Evolutionary conservation across 768 basidiomycete genomes (phyloP), one percentile per base, ranked within the genome.

Genomic region (Pisolithus tinctorius): DNA sequence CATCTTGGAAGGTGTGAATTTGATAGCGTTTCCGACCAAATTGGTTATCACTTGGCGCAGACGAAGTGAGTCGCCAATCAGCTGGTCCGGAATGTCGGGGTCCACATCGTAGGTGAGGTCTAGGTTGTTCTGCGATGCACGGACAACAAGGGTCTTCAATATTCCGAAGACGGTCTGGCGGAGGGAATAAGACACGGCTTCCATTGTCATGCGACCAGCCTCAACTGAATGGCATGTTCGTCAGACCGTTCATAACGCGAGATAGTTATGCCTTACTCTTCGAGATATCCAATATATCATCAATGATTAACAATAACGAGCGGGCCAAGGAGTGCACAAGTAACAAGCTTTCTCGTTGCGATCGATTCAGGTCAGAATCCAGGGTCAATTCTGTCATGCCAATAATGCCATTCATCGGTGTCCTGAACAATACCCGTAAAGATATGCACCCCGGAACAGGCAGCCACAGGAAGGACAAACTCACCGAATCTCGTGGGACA

Each of bases 351-450:
- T 98, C 96, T 54, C 95, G 75, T 68, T 98, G 96, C 37, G 89
- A 88, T 56, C 95, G 73, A 54, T 93, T 96, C 58, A 99, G 71
- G 65, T 99, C 96, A 41, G 88, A 93, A 63, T 99, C 96, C 20
- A 99, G 82, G 9, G 96, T 97, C 51, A 99, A 72, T 69, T 95
- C 93, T 25, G 95, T 99, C 93, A 99, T 93, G n/a, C 95, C 95
- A 58, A 99, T 98, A 68, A 99, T 99, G 63, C 96, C 95, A 64
- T 98, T 99, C 95, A 98, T 99, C 0, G 96, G 96, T 23, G 96
- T 98, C 66, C 95, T 93, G 63, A n/a, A 27, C 42, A 14, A 34
- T 36, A 46, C 46, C 20, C 34, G n/a, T 47, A 13, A 47, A 20
- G 10, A 42, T 29, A 45, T 63, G 30, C 34, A 34, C 54, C 55